These are phyloP conservation scores for Rhodotorula babjevae DNA, from an alignment of 768 basidiomycete genomes.

Conservation along the genomic window DNA sequence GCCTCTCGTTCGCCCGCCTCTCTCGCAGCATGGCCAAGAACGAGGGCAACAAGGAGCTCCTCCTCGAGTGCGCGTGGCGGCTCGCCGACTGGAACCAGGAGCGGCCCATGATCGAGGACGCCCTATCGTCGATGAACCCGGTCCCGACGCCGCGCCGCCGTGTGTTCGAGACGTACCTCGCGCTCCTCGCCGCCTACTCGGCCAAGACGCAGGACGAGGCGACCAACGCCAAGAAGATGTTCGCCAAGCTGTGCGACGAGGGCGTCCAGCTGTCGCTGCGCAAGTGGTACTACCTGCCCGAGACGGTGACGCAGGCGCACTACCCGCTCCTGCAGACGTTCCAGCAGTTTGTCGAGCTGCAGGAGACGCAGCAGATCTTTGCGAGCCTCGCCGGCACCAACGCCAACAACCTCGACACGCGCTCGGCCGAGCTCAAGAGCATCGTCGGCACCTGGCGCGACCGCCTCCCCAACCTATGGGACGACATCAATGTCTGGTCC, in stretches of 20 bases:
- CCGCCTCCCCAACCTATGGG: conserved; percentile 86
- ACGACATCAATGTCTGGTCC: conserved; percentile 98
- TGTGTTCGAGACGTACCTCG: conserved; percentile 93
- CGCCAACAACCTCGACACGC: conserved; percentile 83
- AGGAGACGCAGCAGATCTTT: conserved; percentile 87
- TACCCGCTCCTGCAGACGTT: conserved; percentile 93
- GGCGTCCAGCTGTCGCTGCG: conserved; percentile 93
- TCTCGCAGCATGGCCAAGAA: conserved; percentile 60
- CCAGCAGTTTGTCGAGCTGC: conserved; percentile 96
- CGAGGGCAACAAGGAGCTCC: conserved; percentile 84
- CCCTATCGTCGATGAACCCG: conserved; percentile 73
- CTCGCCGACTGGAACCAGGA: conserved; percentile 75
- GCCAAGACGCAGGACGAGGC: conserved; percentile 38
- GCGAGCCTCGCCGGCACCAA: conserved; percentile 80
- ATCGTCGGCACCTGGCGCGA: conserved; percentile 96
- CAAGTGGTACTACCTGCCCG: conserved; percentile 89
- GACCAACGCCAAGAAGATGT: conserved; percentile 56
- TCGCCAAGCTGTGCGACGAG: conserved; percentile 82
- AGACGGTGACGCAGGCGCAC: conserved; percentile 82
- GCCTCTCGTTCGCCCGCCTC: too few relatives aligned
- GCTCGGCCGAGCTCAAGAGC: conserved; percentile 90
- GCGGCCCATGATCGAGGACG: conserved; percentile 65
- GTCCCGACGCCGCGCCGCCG: conserved; percentile 89
- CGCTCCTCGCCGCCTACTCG: conserved; percentile 65
- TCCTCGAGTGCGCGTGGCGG: conserved; percentile 93